Percentiles rank a stretch among this genome's conserved stretches.
These are phyloP conservation scores for Sugiyamaella neomexicana DNA, from an alignment of 1,139 yeast species.

Conservation along the genomic window DNA sequence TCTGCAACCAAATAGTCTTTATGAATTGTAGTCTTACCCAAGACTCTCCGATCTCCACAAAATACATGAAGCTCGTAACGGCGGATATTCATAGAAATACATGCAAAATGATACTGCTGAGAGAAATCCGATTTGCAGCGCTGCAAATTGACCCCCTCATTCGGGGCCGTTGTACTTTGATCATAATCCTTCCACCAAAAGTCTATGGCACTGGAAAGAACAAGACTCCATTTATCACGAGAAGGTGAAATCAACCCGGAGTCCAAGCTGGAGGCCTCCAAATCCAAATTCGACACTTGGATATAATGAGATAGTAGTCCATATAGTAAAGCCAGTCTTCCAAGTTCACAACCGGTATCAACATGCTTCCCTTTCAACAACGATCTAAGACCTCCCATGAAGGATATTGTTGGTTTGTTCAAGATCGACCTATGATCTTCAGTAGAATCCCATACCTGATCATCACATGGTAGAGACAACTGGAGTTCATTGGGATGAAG, in stretches of 20 bases:
- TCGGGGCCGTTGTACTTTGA: conserved; percentile 8
- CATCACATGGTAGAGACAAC: conserved; percentile 75
- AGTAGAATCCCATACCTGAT: conserved; percentile 66
- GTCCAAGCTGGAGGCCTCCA: conserved; percentile 21
- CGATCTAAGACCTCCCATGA: conserved; percentile 11
- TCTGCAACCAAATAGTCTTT: conserved; percentile 52
- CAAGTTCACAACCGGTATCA: conserved; percentile 21
- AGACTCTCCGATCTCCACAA: conserved; percentile 78
- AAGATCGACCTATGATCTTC: conserved; percentile 13
- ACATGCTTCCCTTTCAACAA: conserved; percentile 17
- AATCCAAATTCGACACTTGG: conserved; percentile 23
- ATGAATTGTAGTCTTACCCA: conserved; percentile 70
- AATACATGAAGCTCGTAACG: conserved; percentile 74
- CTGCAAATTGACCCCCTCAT: conserved; percentile 4
- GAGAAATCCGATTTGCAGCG: conserved; percentile 5
- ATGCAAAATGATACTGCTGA: conserved; percentile 12
- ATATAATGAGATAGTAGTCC: conserved; percentile 23
- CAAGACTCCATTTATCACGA: conserved; percentile 19
- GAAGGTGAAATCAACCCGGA: conserved; percentile 18
- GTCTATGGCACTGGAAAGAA: conserved; percentile 17
- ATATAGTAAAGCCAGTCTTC: conserved; percentile 24
- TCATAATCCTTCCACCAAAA: conserved; percentile 20
- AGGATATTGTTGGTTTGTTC: conserved; percentile 14
- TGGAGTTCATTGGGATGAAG: conserved; percentile 71
- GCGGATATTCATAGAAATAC: conserved; percentile 7